These are phyloP conservation scores for Infundibulicybe gibba DNA, from an alignment of 768 basidiomycete genomes.

Conservation along the genomic window DNA sequence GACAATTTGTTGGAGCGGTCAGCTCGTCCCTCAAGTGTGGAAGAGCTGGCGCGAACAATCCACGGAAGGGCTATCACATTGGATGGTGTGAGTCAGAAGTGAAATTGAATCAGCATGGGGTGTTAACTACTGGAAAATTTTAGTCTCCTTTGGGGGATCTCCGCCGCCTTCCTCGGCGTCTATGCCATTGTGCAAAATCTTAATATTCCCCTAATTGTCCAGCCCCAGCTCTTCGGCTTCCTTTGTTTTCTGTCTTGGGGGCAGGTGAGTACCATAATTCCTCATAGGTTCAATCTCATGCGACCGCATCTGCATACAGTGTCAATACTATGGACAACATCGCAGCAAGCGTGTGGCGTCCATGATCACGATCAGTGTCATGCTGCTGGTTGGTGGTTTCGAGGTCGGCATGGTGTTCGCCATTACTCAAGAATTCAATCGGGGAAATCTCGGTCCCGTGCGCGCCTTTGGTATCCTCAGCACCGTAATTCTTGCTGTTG, in stretches of 20 bases:
- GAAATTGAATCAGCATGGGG: no score
- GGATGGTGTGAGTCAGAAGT: conserved; percentile 48
- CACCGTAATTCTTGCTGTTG: conserved; percentile 52
- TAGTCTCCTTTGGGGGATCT: conserved; percentile 60
- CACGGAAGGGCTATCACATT: conserved; percentile 65
- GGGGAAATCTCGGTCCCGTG: conserved; percentile 28
- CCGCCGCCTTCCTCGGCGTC: conserved; percentile 59
- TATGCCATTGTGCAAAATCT: conserved; percentile 64
- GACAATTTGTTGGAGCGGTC: conserved; percentile 62
- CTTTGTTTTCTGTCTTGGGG: conserved; percentile 61
- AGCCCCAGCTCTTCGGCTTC: conserved; percentile 62
- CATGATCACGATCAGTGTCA: conserved; percentile 30
- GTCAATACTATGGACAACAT: conserved; percentile 58
- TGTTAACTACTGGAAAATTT: no score
- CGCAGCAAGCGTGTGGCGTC: conserved; percentile 30
- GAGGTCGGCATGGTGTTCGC: conserved; percentile 60
- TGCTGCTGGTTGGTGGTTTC: conserved; percentile 48
- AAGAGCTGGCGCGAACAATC: conserved; percentile 68
- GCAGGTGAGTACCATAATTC: conserved; percentile 39
- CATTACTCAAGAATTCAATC: conserved; percentile 37
- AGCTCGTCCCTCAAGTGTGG: conserved; percentile 69
- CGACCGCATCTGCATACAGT: conserved; percentile 32
- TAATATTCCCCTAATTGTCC: conserved; percentile 69
- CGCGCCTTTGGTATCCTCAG: conserved; percentile 61
- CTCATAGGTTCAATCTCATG: not conserved